Percentiles rank a stretch among this genome's conserved stretches.
Evolutionary conservation across 1,139 yeast genomes (phyloP).

Genomic region (Kurtzmaniella quercitrusa): DNA sequence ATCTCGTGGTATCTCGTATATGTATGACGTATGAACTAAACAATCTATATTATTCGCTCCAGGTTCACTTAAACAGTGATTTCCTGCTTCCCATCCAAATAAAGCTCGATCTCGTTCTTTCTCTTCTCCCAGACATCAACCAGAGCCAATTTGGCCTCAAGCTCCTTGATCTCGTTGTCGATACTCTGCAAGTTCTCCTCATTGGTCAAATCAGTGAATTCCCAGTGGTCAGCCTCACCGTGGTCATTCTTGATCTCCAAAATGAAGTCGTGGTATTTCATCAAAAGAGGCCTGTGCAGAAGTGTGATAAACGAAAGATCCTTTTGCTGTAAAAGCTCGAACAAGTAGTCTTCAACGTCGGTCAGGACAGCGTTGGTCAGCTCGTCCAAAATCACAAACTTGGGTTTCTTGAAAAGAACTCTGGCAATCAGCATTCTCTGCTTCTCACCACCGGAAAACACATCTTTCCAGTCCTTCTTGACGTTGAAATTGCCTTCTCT

Average conservation of each 20-base stretch:
- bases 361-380: slow-evolving; percentile 90
- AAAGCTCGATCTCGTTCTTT: slow-evolving; percentile 38
- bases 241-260: slow-evolving; percentile 60
- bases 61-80: neutral
- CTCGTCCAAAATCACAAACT: slow-evolving; percentile 83
- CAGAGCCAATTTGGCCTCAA: slow-evolving; percentile 50
- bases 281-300: slow-evolving; percentile 79
- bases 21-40: too few species aligned
- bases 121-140: slow-evolving; percentile 51
- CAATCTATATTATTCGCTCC: too few species aligned
- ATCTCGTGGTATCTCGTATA: too few species aligned
- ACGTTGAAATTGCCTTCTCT: slow-evolving; percentile 62
- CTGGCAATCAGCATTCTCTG: slow-evolving; percentile 91
- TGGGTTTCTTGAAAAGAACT: slow-evolving; percentile 74
- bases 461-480: slow-evolving; percentile 81
- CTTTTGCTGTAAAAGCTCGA: slow-evolving; percentile 61
- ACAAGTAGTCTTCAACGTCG: slow-evolving; percentile 86
- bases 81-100: slow-evolving; percentile 33
- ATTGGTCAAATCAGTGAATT: slow-evolving; percentile 47
- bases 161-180: slow-evolving; percentile 62
- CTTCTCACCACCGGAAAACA: slow-evolving; percentile 92
- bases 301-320: slow-evolving; percentile 79
- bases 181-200: slow-evolving; percentile 58
- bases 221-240: slow-evolving; percentile 30
- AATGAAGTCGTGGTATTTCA: slow-evolving; percentile 78